Conservation (phyloP, 164 flowering plant genomes). For the Macadamia integrifolia region DNA sequence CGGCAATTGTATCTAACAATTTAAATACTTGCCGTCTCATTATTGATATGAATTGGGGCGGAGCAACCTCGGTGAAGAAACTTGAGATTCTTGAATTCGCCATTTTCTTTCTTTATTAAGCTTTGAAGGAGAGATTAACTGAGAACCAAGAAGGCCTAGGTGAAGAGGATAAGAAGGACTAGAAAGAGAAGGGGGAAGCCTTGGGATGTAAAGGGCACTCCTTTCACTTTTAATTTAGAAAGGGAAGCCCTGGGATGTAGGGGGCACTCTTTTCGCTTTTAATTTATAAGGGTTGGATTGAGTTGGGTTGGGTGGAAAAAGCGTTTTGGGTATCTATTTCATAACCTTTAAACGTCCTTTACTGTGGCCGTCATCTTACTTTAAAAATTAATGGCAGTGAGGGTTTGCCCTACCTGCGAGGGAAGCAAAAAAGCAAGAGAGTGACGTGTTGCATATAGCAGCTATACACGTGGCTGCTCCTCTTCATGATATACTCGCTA, state of each 20-base stretch:
- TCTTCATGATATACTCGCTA: no score
- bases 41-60: constrained; percentile 43
- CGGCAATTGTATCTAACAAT: constrained; percentile 46
- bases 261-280: neutral
- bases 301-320: no score
- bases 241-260: neutral
- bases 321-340: no score
- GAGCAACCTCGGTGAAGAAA: constrained; percentile 47
- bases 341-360: no score
- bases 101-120: constrained; percentile 16
- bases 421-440: no score
- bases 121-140: neutral
- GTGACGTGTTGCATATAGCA: no score
- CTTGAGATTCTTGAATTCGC: constrained; percentile 40
- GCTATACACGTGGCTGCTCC: no score
- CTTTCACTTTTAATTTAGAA: neutral
- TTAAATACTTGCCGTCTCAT: constrained; percentile 38
- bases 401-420: no score
- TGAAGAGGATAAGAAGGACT: neutral
- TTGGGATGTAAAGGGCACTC: neutral
- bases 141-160: neutral
- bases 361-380: no score
- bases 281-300: no score
- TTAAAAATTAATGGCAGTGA: no score
- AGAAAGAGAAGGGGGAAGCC: no score